Base-by-base conservation (phyloP, 73 alveolate genomes). In the Paramecium biaurelia region DNA sequence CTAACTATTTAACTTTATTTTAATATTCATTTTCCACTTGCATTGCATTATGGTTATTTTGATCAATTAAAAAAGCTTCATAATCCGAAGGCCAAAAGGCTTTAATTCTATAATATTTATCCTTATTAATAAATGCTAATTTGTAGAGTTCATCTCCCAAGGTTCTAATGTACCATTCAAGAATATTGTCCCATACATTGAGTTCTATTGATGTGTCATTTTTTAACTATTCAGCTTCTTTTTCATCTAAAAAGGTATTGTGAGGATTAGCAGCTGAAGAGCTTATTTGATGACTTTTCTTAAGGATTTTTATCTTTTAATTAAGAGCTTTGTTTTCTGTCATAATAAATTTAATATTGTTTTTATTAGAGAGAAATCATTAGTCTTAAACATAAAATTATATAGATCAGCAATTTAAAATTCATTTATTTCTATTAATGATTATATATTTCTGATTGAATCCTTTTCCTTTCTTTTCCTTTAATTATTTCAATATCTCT, bases 91-190 rank as follows among this genome's bases (percentile, higher is more conserved):
- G 67, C 86, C 86, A 72, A 37, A 72, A 72, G 6, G 35, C 45
- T 8, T 72, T 72, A 15, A 72, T 63, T 26, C 45, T 63, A 63
- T 63, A 63, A n/a, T 11, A 63, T 63, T 63, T 63, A 0, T 63
- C 45, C 2, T 63, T 32, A 26, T 63, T 32, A 11, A 63, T 63
- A 72, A 72, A 72, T 35, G 86, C 56, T 32, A 72, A 35, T 72
- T 72, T 72, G 10, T 72, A 72, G 37, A 72, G 18, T 72, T 72
- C 86, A 18, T 72, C 86, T 14, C 59, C 86, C 35, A 72, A 38
- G 2, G 86, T 72, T 72, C 86, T 72, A 12, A 72, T n/a, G 12
- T 72, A 72, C 86, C 86, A 72, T 72, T 72, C 86, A 12, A 72
- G 38, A 30, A 63, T 63, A 63, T 63, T 63, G 0, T 10, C 49